These are phyloP conservation scores for Clonostachys sp. DNA, from an alignment of 2,329 filamentous ascomycete genomes.

Conservation along the genomic window DNA sequence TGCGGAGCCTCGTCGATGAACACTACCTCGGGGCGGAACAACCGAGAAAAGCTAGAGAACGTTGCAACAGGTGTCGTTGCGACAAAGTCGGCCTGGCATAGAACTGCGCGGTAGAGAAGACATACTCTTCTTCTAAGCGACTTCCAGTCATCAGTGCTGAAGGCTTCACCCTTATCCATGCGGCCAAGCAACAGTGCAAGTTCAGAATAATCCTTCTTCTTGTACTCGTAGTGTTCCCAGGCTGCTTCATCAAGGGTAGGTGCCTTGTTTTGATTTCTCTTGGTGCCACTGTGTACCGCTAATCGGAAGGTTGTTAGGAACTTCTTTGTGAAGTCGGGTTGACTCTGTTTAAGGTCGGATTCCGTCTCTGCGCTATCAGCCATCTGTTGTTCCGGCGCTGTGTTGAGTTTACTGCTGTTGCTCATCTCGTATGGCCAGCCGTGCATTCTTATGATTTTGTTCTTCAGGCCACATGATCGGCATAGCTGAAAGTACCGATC, in stretches of 20 bases:
- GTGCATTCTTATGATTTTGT: constrained; percentile 31
- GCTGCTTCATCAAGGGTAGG: constrained; percentile 36
- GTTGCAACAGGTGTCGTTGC: constrained; percentile 41
- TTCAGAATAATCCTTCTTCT: constrained; percentile 12
- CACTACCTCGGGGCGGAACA: constrained; percentile 77
- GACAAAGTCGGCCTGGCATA: constrained; percentile 34
- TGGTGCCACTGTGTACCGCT: constrained; percentile 4
- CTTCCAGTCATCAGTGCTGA: constrained; percentile 17
- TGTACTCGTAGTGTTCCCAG: constrained; percentile 30
- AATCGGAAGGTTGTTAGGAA: constrained; percentile 22
- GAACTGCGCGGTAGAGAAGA: constrained; percentile 28
- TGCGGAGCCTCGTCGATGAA: constrained; percentile 71
- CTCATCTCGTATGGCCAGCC: constrained; percentile 31
- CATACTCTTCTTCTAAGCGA: constrained; percentile 21
- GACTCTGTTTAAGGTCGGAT: not conserved
- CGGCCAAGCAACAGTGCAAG: constrained; percentile 28
- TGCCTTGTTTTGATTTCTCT: constrained; percentile 14
- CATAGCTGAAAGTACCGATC: constrained; percentile 32
- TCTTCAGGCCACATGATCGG: constrained; percentile 22
- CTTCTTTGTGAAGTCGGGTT: constrained; percentile 23
- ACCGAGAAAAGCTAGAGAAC: constrained; percentile 23
- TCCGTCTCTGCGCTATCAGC: not conserved
- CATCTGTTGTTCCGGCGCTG: not conserved
- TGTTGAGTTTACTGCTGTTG: constrained; percentile 20
- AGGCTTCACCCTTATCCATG: constrained; percentile 17